These are phyloP conservation scores for Aspergillus sergii DNA, from an alignment of 2,329 filamentous ascomycete species.

Conservation along the genomic window DNA sequence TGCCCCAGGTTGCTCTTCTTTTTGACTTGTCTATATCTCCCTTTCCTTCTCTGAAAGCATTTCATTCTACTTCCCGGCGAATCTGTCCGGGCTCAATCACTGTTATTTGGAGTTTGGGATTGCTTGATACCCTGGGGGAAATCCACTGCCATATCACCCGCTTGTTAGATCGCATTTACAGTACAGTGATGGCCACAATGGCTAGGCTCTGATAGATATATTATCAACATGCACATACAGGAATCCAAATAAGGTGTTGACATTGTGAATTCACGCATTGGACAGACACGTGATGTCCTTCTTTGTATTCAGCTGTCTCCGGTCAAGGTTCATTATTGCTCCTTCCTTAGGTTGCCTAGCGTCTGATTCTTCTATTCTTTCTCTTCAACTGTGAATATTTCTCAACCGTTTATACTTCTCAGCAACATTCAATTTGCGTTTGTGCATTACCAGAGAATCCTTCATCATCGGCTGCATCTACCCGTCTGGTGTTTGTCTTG, in stretches of 20 bases:
- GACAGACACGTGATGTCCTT: neutral
- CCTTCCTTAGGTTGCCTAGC: neutral
- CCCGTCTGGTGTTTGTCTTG: slow-evolving; percentile 6
- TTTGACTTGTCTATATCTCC: slow-evolving; percentile 1
- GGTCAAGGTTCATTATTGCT: neutral
- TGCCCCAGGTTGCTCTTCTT: neutral
- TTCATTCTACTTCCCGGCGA: slow-evolving; percentile 11
- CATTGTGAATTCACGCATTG: neutral
- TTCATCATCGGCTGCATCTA: slow-evolving; percentile 11
- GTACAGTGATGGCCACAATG: slow-evolving; percentile 13
- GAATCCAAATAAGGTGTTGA: neutral
- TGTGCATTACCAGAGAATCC: neutral
- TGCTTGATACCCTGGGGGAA: slow-evolving; percentile 29
- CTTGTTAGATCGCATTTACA: slow-evolving; percentile 14
- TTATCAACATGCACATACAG: slow-evolving; percentile 11
- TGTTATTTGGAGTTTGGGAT: slow-evolving; percentile 26
- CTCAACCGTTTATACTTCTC: neutral
- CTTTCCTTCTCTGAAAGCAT: slow-evolving; percentile 8
- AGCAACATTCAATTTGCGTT: neutral
- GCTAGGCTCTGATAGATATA: slow-evolving; percentile 18
- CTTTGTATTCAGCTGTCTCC: neutral
- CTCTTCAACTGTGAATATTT: neutral
- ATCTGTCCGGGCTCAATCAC: slow-evolving; percentile 12
- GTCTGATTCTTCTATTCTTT: neutral
- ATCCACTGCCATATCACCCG: slow-evolving; percentile 18